Evolutionary conservation across 768 basidiomycete species (phyloP), one percentile per base, ranked within the genome.

Genomic region (Rhizopogon sp.): DNA sequence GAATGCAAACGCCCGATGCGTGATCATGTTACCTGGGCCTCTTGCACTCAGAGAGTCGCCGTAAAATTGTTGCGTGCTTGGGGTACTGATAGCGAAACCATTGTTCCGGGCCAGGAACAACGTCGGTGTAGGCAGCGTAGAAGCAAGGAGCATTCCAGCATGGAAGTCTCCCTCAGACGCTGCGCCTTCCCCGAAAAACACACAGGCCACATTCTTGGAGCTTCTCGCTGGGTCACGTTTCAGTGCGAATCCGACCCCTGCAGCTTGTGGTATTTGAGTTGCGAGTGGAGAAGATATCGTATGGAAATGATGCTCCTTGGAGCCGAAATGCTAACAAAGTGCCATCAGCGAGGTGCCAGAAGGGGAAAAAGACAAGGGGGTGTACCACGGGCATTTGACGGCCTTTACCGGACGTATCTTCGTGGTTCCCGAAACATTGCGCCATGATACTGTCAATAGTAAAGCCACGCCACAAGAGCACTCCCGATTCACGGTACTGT

Each of bases 111-210:
- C 86, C 55, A 91, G 79, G 70, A 81, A 93, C 16, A 91, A 68
- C 3, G 84, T 83, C 2, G 89, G 89, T 2, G 84, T 81, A 0
- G 88, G 83, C 28, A 93, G 75, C 0, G 87, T 88, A 3, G 88
- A 90, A 25, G 87, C 87, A 45, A 91, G 77, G 53, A 89, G 79
- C 64, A 94, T 75, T 28, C 93, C 95, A 0, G 94, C 95, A 65
- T 98, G 94, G 67, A 96, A 96, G 69, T 97, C 94, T 55, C 93
- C 93, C 72, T 96, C 94, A 2, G 90, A 92, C 2, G 93, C 92
- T 7, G 93, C 92, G 57, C 93, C 94, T 72, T 98, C 95, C 22
- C 94, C 94, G 59, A 96, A 95, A 70, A 85, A 97, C 50, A 91
- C 92, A 9, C 85, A 88, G 0, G 94, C 93, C 47, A 93, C 85